Base-by-base conservation (phyloP, 2,329 filamentous ascomycete genomes). In the Trichoderma citrinoviride region DNA sequence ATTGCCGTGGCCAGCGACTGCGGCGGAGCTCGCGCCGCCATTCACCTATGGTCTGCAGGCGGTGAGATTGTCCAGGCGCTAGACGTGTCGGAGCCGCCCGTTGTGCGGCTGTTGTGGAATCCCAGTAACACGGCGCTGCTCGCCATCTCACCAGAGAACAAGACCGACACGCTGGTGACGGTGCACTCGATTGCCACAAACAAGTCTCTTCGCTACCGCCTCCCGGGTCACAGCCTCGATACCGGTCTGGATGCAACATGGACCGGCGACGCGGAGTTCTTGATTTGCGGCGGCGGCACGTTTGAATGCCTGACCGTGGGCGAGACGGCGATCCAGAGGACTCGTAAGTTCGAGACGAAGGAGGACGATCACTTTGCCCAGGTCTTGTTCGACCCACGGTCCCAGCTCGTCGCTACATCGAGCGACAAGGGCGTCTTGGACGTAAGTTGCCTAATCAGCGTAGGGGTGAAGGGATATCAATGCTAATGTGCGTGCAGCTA, bases 101-200 rank as follows among this genome's bases (percentile, higher is more conserved):
- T 89, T 54, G 82, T 87, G 70, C 87, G 86, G 72, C 77, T 89
- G 23, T 80, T 81, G 53, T 89, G 87, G 86, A 88, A 85, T 71
- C 82, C 82, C 2, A 80, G 76, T 67, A 83, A 83, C 67, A 78
- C 80, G 1, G 79, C 80, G n/a, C 79, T 88, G 37, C 76, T 89
- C 15, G 81, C 82, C 67, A 81, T 89, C 50, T 83, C 84, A 2
- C 84, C 85, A 0, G 81, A 83, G 64, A 82, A 82, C 57, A 79
- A 77, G 40, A n/a, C 44, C 43, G 83, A 83, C 41, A 80, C 83
- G 8, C 74, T 85, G 2, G 77, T 88, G n/a, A 86, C 82, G 0
- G 78, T 88, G 27, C 85, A 86, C 69, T 79, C 79, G 15, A 77
- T 81, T 0, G 69, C 72, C 2, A 78, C 77, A 1, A 75, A 76